phyloP scores from a whole-genome alignment of 73 alveolate species.

The Tetrahymena malaccensis region DNA sequence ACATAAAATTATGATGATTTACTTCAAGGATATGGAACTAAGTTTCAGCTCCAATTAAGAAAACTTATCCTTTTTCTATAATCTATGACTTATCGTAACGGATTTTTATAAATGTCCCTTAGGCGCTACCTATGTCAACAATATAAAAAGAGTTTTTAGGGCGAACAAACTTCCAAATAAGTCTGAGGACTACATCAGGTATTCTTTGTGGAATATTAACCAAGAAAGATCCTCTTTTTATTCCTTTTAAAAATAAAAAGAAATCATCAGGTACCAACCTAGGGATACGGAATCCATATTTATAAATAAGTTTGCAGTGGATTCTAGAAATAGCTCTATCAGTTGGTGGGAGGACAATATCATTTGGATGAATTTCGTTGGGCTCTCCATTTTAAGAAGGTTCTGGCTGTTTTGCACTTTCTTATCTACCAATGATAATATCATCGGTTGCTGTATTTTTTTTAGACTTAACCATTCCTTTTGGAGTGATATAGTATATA shows the following conservation, averaged over 20 bases:
- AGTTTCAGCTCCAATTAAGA: constrained; percentile 7
- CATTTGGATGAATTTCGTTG: constrained; percentile 6
- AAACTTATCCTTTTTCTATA: background rate
- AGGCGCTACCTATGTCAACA: constrained; percentile 21
- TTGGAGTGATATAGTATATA: background rate
- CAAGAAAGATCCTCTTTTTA: background rate
- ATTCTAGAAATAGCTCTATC: constrained; percentile 22
- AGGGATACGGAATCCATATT: background rate
- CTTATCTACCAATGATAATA: constrained; percentile 27
- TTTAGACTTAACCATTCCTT: constrained; percentile 15
- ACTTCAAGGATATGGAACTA: background rate
- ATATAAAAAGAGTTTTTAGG: background rate
- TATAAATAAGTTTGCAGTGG: constrained; percentile 17
- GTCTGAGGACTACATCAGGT: background rate
- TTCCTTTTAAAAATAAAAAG: background rate
- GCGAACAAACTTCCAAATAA: background rate
- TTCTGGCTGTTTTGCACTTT: background rate
- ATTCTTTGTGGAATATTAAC: background rate
- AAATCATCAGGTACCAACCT: background rate
- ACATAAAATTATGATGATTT: background rate
- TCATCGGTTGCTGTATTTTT: constrained; percentile 26
- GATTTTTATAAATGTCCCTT: constrained; percentile 14
- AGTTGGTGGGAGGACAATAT: constrained; percentile 10
- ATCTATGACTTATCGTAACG: background rate
- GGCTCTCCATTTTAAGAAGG: background rate